phyloP scores from a whole-genome alignment of 2,329 filamentous ascomycete genomes.

The Polychaeton citri region DNA sequence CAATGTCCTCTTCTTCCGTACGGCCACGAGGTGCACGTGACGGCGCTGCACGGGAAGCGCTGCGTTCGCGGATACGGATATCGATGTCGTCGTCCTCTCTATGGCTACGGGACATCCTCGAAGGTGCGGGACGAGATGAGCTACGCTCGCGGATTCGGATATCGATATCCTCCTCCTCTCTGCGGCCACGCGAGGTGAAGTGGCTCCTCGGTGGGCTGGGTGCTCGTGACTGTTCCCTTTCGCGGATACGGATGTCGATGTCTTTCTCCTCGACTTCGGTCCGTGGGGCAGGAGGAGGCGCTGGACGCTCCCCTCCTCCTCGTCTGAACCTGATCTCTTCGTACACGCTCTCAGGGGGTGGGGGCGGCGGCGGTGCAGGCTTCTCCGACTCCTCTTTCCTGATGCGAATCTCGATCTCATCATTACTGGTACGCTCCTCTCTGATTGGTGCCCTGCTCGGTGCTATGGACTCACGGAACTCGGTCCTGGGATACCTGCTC shows the following conservation, averaged over 20 bases:
- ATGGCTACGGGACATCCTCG: conserved; percentile 12
- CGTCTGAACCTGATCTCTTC: conserved; percentile 38
- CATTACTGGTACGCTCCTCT: background rate
- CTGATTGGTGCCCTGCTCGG: background rate
- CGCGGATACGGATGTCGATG: conserved; percentile 24
- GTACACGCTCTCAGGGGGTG: background rate
- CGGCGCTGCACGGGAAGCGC: conserved; percentile 13
- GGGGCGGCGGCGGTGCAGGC: conserved; percentile 10
- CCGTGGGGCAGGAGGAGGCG: conserved; percentile 14
- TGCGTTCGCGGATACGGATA: conserved; percentile 18
- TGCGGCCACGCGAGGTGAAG: background rate
- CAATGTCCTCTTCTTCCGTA: conserved; percentile 22
- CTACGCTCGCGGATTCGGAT: conserved; percentile 5
- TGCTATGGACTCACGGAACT: background rate
- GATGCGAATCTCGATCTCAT: background rate
- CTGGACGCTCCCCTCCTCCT: conserved; percentile 18
- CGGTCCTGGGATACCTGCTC: background rate
- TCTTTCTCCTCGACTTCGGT: conserved; percentile 18
- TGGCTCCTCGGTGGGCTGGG: background rate
- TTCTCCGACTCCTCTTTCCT: conserved; percentile 11
- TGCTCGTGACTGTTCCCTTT: background rate
- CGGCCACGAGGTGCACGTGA: conserved; percentile 12
- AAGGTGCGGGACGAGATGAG: conserved; percentile 13
- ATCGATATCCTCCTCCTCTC: background rate
- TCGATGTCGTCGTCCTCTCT: conserved; percentile 23